Conservation (phyloP, 345 rosid species). For the Psidium guajava region DNA sequence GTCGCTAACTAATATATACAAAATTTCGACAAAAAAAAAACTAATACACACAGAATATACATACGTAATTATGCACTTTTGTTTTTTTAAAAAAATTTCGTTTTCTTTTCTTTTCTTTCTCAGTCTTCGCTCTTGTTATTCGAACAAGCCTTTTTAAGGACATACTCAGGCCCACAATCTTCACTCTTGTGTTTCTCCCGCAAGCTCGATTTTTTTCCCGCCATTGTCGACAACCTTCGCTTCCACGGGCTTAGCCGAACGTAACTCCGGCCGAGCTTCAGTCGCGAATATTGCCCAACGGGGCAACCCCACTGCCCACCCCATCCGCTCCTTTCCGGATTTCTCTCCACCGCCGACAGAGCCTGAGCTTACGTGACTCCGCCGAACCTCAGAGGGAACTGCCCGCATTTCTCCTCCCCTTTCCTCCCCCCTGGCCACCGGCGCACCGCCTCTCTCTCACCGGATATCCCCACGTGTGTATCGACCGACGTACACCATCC, state of each 20-base stretch:
- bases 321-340: not conserved
- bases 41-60: too few relatives aligned
- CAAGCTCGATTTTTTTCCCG: not conserved
- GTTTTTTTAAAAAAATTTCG: too few relatives aligned
- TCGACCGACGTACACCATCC: not conserved
- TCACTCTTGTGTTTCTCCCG: not conserved
- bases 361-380: not conserved
- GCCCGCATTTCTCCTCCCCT: not conserved
- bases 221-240: not conserved
- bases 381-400: not conserved
- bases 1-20: too few relatives aligned
- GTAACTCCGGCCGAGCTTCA: not conserved
- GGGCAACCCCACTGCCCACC: not conserved
- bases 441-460: not conserved
- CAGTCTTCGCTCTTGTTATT: too few relatives aligned
- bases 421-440: not conserved
- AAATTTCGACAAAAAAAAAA: too few relatives aligned
- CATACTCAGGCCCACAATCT: too few relatives aligned
- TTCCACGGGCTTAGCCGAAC: not conserved
- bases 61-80: too few relatives aligned
- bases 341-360: not conserved
- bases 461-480: not conserved
- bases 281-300: not conserved
- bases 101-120: too few relatives aligned
- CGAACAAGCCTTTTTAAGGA: too few relatives aligned